Evolutionary conservation across 768 basidiomycete genomes (phyloP), one percentile per base, ranked within the genome.

Genomic region (Termitomyces sp.): DNA sequence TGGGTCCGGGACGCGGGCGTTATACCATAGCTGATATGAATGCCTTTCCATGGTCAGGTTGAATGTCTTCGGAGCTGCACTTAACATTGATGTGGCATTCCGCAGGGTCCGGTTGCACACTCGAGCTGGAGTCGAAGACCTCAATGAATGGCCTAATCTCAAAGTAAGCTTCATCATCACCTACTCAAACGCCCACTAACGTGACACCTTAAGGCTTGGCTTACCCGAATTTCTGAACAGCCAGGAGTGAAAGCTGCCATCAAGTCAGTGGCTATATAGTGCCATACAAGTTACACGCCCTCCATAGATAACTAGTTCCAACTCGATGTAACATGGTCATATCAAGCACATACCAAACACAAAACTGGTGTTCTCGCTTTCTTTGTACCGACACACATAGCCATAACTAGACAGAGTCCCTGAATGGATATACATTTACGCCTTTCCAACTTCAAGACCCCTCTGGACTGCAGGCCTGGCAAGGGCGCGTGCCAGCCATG

Each of bases 11-110:
- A 1, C 75, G 76, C 58, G 90, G 88, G 22, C 86, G 82, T 63
- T 82, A 81, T 67, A 83, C 78, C 39, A 71, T 94, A 49, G 92
- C 89, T 2, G 90, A 92, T 65, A 73, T 89, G 59, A 92, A 91
- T 59, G 76, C 77, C 4, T 69, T 81, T 45, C 77, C 87, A 5
- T 91, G 88, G 88, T 85, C 61, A 61, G 68, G 31, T 31, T 31
- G 0, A 24, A n/a, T 29, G 1, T 20, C 28, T 24, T 29, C n/a
- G 15, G 16, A 52, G 15, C 3, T 16, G 5, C 13, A n/a, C 39
- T 51, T 20, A 26, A 41, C 3, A 28, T 10, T 54, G 33, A 39
- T 47, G 44, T 53, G 37, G 16, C 49, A 10, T 24, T 29, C 50
- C 33, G 55, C 45, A 90, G 88, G 90, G 76, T 92, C 48, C 69